Percentiles rank a stretch among this genome's conserved stretches.
phyloP scores from a whole-genome alignment of 1,284 basidiomycete genomes.

The Phellopilus nigrolimitatus region DNA sequence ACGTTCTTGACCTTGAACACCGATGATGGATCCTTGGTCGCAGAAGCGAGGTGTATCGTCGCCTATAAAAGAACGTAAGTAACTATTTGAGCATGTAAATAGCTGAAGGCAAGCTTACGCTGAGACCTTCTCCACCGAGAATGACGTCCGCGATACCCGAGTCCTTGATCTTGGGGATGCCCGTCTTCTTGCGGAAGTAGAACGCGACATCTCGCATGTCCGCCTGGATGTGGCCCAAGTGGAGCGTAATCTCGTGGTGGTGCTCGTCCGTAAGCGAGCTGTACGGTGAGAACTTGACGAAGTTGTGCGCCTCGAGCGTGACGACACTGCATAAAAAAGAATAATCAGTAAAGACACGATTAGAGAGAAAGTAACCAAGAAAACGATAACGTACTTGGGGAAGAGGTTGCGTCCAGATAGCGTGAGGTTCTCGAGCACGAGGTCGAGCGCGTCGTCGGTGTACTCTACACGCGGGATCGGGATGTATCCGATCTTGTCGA shows the following conservation, averaged over 20 bases:
- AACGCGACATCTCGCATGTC: slow-evolving; percentile 92
- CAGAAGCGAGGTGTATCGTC: slow-evolving; percentile 59
- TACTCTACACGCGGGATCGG: slow-evolving; percentile 52
- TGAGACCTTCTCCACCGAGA: slow-evolving; percentile 73
- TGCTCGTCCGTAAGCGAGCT: slow-evolving; percentile 53
- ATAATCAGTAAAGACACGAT: slow-evolving; percentile 14
- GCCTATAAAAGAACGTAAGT: slow-evolving; percentile 23
- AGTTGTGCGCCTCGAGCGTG: slow-evolving; percentile 79
- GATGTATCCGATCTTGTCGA: slow-evolving; percentile 44
- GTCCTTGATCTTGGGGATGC: slow-evolving; percentile 74
- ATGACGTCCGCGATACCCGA: slow-evolving; percentile 93
- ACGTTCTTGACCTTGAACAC: slow-evolving; percentile 44
- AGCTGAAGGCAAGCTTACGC: not conserved
- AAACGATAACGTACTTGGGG: slow-evolving; percentile 27
- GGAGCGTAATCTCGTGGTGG: slow-evolving; percentile 70
- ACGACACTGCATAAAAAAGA: slow-evolving; percentile 44
- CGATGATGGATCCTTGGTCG: slow-evolving; percentile 59
- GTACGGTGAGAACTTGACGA: slow-evolving; percentile 81
- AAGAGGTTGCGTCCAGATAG: slow-evolving; percentile 43
- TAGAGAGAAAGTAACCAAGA: not conserved
- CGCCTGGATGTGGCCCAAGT: slow-evolving; percentile 83
- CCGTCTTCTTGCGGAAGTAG: slow-evolving; percentile 76
- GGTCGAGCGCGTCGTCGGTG: slow-evolving; percentile 42
- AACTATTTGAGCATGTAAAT: slow-evolving; percentile 36
- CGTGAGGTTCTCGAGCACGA: slow-evolving; percentile 57